These are phyloP conservation scores for Colletotrichum sp. DNA, from an alignment of 2,329 filamentous ascomycete species.

Conservation along the genomic window DNA sequence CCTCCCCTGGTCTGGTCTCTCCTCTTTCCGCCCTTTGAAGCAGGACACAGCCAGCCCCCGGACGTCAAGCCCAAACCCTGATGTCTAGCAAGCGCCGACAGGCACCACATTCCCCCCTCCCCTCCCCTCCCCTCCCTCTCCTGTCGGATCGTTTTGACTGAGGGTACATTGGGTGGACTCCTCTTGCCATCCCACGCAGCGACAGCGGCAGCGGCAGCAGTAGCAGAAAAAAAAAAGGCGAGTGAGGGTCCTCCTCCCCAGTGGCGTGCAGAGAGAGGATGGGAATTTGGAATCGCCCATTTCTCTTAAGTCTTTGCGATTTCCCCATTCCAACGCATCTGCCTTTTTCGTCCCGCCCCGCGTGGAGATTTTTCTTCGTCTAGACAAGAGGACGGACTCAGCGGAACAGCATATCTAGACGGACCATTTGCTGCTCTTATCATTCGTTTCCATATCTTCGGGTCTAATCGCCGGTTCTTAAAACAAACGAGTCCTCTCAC, in stretches of 20 bases:
- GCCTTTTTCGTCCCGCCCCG: background rate
- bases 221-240: background rate
- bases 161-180: background rate
- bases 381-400: background rate
- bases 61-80: background rate
- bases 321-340: background rate
- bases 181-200: background rate
- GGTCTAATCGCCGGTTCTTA: background rate
- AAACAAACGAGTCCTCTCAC: background rate
- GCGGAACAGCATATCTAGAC: background rate
- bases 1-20: background rate
- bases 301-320: background rate
- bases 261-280: background rate
- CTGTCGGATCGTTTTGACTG: background rate
- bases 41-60: background rate
- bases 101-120: background rate
- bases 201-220: background rate
- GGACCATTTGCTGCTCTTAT: background rate
- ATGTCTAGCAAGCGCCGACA: background rate
- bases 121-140: background rate
- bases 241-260: background rate
- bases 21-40: background rate
- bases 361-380: background rate
- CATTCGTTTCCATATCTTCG: background rate
- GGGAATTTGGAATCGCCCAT: constrained; percentile 14